phyloP scores from a whole-genome alignment of 2,329 filamentous ascomycete species.

The Apiospora kogelbergensis region DNA sequence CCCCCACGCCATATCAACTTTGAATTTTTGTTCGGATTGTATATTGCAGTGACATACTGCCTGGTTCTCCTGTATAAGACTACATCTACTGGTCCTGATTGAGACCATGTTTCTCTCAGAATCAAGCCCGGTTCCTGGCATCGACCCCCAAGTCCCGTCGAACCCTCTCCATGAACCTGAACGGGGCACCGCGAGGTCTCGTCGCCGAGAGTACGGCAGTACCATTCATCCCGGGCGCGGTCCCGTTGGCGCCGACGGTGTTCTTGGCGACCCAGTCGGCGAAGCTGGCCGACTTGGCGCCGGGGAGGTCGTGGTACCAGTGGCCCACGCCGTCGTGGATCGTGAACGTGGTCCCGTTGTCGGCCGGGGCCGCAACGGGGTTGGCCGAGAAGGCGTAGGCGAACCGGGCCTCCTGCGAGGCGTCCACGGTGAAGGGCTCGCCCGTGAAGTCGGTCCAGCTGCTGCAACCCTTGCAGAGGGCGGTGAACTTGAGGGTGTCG shows the following conservation, averaged over 20 bases:
- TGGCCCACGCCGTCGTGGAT: conserved; percentile 45
- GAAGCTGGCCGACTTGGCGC: conserved; percentile 35
- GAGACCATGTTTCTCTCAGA: too few relatives aligned
- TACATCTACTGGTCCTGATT: too few relatives aligned
- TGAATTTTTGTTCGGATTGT: too few relatives aligned
- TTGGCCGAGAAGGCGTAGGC: conserved; percentile 40
- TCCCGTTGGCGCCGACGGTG: conserved; percentile 8
- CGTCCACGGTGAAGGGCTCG: conserved; percentile 37
- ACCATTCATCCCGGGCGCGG: neutral
- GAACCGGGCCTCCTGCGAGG: conserved; percentile 35
- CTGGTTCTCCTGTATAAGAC: too few relatives aligned
- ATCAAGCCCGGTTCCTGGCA: neutral
- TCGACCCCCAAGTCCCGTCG: neutral
- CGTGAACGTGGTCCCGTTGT: conserved; percentile 36
- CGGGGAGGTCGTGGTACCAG: conserved; percentile 38
- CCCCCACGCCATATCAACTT: too few relatives aligned
- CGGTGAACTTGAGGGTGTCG: conserved; percentile 36
- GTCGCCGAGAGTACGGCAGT: neutral
- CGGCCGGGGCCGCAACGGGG: conserved; percentile 37
- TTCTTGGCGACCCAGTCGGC: conserved; percentile 29
- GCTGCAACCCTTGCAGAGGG: conserved; percentile 40
- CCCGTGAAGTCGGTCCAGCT: conserved; percentile 42
- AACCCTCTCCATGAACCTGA: neutral
- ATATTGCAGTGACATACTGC: too few relatives aligned
- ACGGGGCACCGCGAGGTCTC: neutral